Percentiles rank a stretch among this genome's conserved stretches.
Evolutionary conservation across 2,329 filamentous ascomycete genomes (phyloP).

Genomic region (Scytalidium sp.): DNA sequence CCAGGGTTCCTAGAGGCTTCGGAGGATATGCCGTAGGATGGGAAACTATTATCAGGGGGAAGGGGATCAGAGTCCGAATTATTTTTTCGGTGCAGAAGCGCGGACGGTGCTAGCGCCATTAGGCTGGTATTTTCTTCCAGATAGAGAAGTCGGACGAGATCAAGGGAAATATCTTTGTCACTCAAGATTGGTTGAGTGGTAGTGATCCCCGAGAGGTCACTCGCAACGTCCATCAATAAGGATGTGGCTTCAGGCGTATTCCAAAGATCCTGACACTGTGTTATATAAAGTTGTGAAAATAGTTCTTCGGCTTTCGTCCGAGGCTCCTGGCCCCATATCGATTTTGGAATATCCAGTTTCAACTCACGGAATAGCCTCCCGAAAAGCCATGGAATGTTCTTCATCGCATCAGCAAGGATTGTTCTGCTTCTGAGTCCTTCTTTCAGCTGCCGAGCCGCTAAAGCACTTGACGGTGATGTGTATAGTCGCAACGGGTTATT

Average conservation of each 20-base stretch:
- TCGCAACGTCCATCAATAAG: conserved; percentile 61
- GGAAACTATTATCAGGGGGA: conserved; percentile 27
- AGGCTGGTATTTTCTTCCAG: conserved; percentile 28
- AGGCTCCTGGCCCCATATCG: conserved; percentile 77
- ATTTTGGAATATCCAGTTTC: conserved; percentile 72
- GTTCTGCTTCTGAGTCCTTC: conserved; percentile 63
- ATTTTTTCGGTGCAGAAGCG: conserved; percentile 24
- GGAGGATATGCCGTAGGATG: conserved; percentile 22
- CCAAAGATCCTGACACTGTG: conserved; percentile 68
- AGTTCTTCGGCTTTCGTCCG: conserved; percentile 49
- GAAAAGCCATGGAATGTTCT: conserved; percentile 80
- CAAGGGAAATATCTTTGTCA: conserved; percentile 23
- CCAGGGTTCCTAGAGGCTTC: conserved; percentile 6
- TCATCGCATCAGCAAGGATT: conserved; percentile 65
- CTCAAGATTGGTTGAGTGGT: conserved; percentile 7
- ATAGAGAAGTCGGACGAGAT: conserved; percentile 28
- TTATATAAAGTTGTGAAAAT: conserved; percentile 62
- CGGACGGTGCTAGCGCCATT: conserved; percentile 25
- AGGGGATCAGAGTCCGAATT: conserved; percentile 31
- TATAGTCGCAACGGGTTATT: conserved; percentile 50
- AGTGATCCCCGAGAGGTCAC: conserved; percentile 30
- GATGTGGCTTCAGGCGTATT: conserved; percentile 64
- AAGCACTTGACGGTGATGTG: conserved; percentile 70
- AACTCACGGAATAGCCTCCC: conserved; percentile 76
- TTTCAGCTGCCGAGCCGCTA: conserved; percentile 72